Evolutionary conservation across 2,329 filamentous ascomycete species (phyloP).

Genomic region (Beauveria rudraprayagi): DNA sequence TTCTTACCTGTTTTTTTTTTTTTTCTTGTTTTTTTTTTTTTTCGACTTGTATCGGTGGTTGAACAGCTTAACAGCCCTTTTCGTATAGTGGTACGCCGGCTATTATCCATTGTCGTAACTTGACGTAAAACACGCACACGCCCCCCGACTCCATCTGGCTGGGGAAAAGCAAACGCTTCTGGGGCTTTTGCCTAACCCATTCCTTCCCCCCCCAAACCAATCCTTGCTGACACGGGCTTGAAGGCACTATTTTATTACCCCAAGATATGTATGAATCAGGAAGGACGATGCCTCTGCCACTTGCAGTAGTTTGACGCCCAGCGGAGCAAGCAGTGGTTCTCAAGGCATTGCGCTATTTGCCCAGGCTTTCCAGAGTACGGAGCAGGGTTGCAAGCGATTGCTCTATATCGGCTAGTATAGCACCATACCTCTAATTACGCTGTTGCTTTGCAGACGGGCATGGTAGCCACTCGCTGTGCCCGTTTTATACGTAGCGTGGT

Average conservation of each 20-base stretch:
- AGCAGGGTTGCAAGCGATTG: not conserved
- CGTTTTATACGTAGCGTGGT: too few relatives aligned
- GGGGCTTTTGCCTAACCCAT: too few relatives aligned
- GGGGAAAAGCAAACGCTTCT: too few relatives aligned
- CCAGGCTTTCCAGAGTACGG: not conserved
- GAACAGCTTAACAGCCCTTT: not conserved
- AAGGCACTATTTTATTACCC: not conserved
- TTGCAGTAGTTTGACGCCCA: not conserved
- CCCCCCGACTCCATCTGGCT: not conserved
- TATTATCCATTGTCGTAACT: not conserved
- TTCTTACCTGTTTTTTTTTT: too few relatives aligned
- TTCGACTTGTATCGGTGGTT: too few relatives aligned
- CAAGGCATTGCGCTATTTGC: not conserved
- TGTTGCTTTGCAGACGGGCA: not conserved
- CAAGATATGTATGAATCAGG: constrained; percentile 6
- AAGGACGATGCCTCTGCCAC: not conserved
- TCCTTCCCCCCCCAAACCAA: too few relatives aligned
- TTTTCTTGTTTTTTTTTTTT: too few relatives aligned
- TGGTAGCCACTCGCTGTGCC: too few relatives aligned
- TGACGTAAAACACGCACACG: not conserved
- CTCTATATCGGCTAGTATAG: not conserved
- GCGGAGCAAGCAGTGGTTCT: not conserved
- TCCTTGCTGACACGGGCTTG: too few relatives aligned
- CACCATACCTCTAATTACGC: not conserved
- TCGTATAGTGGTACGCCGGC: not conserved